These are phyloP conservation scores for Obelidium mucronatum DNA, from an alignment of 192 early-diverging fungal genomes.

Conservation along the genomic window DNA sequence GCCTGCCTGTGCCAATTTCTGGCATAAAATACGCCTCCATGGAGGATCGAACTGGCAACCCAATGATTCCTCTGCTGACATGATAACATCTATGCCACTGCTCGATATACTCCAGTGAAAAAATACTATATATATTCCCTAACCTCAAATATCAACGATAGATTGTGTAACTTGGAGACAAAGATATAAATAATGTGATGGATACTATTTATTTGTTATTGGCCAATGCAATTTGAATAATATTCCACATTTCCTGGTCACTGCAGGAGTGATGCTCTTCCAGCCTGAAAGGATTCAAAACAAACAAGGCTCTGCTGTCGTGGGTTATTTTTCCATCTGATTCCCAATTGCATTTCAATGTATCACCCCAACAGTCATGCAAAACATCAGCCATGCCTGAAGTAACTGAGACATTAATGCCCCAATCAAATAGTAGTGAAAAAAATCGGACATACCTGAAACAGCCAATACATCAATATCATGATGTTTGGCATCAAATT, in stretches of 20 bases:
- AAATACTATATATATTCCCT: background rate
- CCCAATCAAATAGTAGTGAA: no score
- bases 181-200: no score
- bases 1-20: no score
- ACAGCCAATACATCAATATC: background rate
- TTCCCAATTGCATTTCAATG: background rate
- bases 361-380: slow-evolving; percentile 9
- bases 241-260: background rate
- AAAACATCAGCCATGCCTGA: slow-evolving; percentile 3
- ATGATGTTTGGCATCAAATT: no score
- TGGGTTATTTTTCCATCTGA: background rate
- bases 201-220: no score
- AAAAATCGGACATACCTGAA: background rate
- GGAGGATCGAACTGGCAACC: background rate
- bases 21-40: no score
- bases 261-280: slow-evolving; percentile 12
- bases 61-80: background rate
- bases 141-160: no score
- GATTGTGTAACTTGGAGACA: no score
- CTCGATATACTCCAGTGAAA: background rate
- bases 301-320: background rate
- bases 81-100: background rate
- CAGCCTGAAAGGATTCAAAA: slow-evolving; percentile 14
- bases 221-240: no score
- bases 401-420: no score